Evolutionary conservation across 306 rosid genomes (phyloP), one percentile per base, ranked within the genome.

Genomic region (Prosopis cineraria): DNA sequence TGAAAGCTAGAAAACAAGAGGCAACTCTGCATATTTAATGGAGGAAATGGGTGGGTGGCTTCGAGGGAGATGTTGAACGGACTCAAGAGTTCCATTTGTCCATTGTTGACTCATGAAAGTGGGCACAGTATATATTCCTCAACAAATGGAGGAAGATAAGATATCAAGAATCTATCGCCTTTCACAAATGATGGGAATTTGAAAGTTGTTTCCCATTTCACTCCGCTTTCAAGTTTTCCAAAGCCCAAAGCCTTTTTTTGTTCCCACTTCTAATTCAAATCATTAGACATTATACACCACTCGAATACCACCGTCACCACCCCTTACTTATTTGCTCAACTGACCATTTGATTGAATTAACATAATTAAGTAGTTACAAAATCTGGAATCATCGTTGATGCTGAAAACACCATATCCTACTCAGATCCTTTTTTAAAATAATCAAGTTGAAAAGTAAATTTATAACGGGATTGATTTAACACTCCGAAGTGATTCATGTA

Each of bases 51-150:
- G 70, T 50, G 25, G 73, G 75, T 50, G 50, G 70, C 39, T 70
- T n/a, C 7, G 72, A n/a, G 68, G n/a, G 47, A 73, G 72, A 76
- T 70, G 40, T 67, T 78, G 85, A 72, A 29, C 20, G 45, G 83
- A 68, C 75, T 76, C 78, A 69, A 36, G 80, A 62, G 82, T 77
- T 68, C 78, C 88, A 72, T 81, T 79, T 75, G 85, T 78, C 83
- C 31, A 34, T 82, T 11, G 69, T 84, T 84, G 78, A 67, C 86
- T 80, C 56, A 47, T 70, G 81, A 82, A 84, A 87, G 93, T 90
- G 95, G 93, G 90, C 53, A 87, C 83, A 79, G 93, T 56, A 94
- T 87, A 84, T 78, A 86, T 92, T 88, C 97, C 79, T 68, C 72
- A 81, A 33, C 64, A 74, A 80, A 75, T 24, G 59, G 58, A 74